Evolutionary conservation across 768 basidiomycete species (phyloP), one percentile per base, ranked within the genome.

Genomic region (Termitomyces sp.): DNA sequence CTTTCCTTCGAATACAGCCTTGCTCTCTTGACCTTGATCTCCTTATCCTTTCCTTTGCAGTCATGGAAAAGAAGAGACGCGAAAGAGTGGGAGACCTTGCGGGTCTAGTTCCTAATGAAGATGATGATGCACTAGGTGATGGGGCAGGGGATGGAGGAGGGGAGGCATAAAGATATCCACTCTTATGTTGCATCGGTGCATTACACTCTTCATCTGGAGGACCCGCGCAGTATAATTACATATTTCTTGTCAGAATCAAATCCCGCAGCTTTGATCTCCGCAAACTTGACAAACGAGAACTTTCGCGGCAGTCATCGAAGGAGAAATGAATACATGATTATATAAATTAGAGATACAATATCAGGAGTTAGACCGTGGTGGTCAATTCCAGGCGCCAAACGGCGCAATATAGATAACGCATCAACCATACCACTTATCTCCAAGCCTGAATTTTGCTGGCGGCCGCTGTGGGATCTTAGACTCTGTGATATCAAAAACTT

Each of bases 401-500:
- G n/a, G 39, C 5, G n/a, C n/a, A 4, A 12, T 15, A 51, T 10
- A 26, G 5, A 28, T 26, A 34, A 13, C 9, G 24, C 24, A 16
- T 73, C 64, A 90, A 51, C 88, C 88, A 63, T 89, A 87, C 90
- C 88, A 91, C 68, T 87, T 85, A 49, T 79, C 77, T 9, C 84
- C 86, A 2, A 85, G 72, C 60, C 74, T 80, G 26, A 74, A 83
- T 59, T 73, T 71, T 1, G 85, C 81, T 36, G 82, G 77, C 4
- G 82, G 77, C 36, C 94, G 81, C 63, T 85, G 83, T 0, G 94
- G 93, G 58, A 98, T 92, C 59, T 76, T 77, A 2, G 91, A 77
- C 60, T 87, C 77, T 0, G 71, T 86, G 64, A 98, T 95, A 33
- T 90, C 73, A 73, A 94, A 97, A 0, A 89, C 81, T 60, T 93